Conservation (phyloP, 306 rosid species). For the Aeschynomene evenia region DNA sequence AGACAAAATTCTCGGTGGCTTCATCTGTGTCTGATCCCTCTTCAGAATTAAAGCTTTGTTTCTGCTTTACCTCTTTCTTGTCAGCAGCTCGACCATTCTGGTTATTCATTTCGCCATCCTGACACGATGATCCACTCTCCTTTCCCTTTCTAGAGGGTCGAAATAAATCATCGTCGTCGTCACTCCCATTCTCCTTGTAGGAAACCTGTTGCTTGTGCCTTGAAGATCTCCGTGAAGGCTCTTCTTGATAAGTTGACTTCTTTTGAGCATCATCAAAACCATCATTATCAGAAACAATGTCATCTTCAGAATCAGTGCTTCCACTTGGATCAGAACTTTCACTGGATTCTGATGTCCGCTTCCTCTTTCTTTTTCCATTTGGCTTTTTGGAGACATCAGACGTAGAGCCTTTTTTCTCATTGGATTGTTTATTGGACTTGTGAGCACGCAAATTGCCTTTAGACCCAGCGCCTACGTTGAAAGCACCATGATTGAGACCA, state of each 20-base stretch:
- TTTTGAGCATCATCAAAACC: conserved; percentile 35
- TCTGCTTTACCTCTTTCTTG: conserved; percentile 37
- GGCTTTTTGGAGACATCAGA: conserved; percentile 41
- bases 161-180: conserved; percentile 34
- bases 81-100: conserved; percentile 40
- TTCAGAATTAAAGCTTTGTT: conserved; percentile 26
- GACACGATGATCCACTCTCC: conserved; percentile 40
- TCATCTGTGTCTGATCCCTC: conserved; percentile 37
- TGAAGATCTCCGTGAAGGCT: conserved; percentile 64
- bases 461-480: conserved; percentile 45
- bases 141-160: conserved; percentile 41
- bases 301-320: conserved; percentile 68
- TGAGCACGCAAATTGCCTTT: conserved; percentile 37
- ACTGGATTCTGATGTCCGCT: conserved; percentile 50
- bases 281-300: conserved; percentile 31
- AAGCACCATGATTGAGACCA: conserved; percentile 34
- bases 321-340: conserved; percentile 51
- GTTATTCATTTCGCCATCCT: conserved; percentile 31
- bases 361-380: conserved; percentile 56
- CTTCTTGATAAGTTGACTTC: conserved; percentile 36
- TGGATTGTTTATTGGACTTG: conserved; percentile 31
- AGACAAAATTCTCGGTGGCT: conserved; percentile 30
- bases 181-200: conserved; percentile 70
- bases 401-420: conserved; percentile 26
- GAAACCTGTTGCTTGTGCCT: conserved; percentile 72